A percentile compares a stretch with the other conserved stretches of the same genome.
These are phyloP conservation scores for Magnolia kwangsiensis DNA, from an alignment of 164 flowering plant species.

Conservation along the genomic window DNA sequence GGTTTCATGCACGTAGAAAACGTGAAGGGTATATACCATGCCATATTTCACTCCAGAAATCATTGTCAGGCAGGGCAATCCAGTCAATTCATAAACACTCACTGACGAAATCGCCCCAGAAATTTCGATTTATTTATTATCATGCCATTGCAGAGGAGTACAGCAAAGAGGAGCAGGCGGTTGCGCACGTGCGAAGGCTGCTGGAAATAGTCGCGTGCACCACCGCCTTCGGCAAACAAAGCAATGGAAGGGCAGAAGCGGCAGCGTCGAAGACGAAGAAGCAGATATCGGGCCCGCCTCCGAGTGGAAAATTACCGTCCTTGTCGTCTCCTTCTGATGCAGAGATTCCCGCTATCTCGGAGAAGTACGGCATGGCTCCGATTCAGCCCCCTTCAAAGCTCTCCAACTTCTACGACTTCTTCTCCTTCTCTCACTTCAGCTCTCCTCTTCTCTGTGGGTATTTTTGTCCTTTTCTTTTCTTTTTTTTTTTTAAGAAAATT, in stretches of 20 bases:
- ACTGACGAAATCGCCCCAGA: no score
- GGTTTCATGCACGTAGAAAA: no score
- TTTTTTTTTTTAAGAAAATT: neutral
- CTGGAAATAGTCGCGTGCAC: constrained; percentile 92
- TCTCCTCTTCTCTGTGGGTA: constrained; percentile 71
- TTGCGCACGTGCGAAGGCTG: constrained; percentile 79
- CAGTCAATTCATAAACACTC: no score
- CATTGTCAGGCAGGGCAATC: no score
- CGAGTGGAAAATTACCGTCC: constrained; percentile 27
- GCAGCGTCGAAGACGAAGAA: constrained; percentile 20
- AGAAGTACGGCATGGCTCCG: constrained; percentile 59
- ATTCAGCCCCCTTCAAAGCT: constrained; percentile 86
- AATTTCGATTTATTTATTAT: no score
- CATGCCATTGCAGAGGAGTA: constrained; percentile 61
- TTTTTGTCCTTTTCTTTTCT: neutral
- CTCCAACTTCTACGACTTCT: constrained; percentile 87
- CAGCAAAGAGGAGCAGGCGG: constrained; percentile 49
- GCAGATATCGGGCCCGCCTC: constrained; percentile 11
- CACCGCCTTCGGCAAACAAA: constrained; percentile 54
- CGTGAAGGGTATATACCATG: no score
- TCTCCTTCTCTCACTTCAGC: constrained; percentile 71
- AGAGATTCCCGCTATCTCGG: constrained; percentile 38
- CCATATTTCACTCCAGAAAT: no score
- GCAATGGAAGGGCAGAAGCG: constrained; percentile 22
- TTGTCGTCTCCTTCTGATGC: constrained; percentile 16